These are phyloP conservation scores for Starmerella sirachaensis DNA, from an alignment of 805 yeast genomes.

Conservation along the genomic window DNA sequence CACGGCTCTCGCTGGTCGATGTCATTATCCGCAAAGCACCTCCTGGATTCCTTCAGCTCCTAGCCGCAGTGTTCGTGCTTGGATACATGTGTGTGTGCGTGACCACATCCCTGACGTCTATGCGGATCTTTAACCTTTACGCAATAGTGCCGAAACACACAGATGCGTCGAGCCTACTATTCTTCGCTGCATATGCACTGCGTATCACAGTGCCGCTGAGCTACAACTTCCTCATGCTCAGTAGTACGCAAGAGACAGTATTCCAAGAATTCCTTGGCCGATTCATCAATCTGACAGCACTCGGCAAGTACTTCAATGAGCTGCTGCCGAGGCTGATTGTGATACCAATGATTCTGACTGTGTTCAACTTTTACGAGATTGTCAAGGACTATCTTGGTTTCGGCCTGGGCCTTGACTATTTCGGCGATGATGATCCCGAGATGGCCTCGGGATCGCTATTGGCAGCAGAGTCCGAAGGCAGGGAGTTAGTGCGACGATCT, in stretches of 20 bases:
- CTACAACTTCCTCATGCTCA: conserved; percentile 62
- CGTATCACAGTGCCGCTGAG: conserved; percentile 73
- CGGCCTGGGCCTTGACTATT: conserved; percentile 30
- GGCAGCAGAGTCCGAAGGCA: conserved; percentile 27
- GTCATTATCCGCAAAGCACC: conserved; percentile 31
- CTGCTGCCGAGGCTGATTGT: conserved; percentile 64
- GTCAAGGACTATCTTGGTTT: conserved; percentile 36
- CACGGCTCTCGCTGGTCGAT: conserved; percentile 51
- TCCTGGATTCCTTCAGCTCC: conserved; percentile 32
- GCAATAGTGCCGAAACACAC: conserved; percentile 61
- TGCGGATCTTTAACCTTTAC: conserved; percentile 63
- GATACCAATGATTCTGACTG: conserved; percentile 54
- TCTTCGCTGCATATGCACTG: conserved; percentile 69
- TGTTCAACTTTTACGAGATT: conserved; percentile 56
- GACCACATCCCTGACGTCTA: conserved; percentile 50
- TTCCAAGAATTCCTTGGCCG: conserved; percentile 67
- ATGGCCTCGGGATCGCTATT: conserved; percentile 13
- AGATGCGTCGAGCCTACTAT: conserved; percentile 62
- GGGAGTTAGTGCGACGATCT: conserved; percentile 27
- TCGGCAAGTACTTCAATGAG: conserved; percentile 60
- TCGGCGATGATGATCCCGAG: conserved; percentile 26
- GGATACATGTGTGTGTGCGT: conserved; percentile 62
- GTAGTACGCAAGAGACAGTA: conserved; percentile 39
- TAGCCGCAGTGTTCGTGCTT: conserved; percentile 37
- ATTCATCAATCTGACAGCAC: conserved; percentile 61